phyloP scores from a whole-genome alignment of 305 asterid species.

The Fraxinus albicans region DNA sequence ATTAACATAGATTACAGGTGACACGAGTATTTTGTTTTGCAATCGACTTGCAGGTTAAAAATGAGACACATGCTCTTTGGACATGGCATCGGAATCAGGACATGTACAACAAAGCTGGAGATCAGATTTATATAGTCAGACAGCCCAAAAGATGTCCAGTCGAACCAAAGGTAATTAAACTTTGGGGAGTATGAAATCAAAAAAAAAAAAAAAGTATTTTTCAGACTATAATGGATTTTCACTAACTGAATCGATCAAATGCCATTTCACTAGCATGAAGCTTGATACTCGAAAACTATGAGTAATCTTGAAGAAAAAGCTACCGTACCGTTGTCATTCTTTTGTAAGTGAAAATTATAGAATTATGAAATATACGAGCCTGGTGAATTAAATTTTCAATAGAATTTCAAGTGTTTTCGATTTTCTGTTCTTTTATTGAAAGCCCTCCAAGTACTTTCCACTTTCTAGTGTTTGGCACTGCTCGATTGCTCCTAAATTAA shows the following conservation, averaged over 20 bases:
- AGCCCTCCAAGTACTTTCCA: not conserved
- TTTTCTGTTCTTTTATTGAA: not conserved
- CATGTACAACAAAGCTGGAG: constrained; percentile 68
- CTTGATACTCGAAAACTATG: not conserved
- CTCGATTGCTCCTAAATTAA: not conserved
- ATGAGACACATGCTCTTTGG: constrained; percentile 87
- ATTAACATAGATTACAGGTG: not conserved
- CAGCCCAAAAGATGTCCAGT: constrained; percentile 67
- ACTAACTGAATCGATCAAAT: not conserved
- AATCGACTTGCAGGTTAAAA: constrained; percentile 59
- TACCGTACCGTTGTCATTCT: not conserved
- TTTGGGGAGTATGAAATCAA: constrained; percentile 11
- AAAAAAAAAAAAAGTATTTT: not conserved
- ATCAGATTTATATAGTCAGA: constrained; percentile 79
- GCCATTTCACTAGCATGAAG: not conserved
- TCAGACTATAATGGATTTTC: not conserved
- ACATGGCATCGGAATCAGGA: constrained; percentile 95
- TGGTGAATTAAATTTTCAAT: not conserved
- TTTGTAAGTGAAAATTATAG: not conserved
- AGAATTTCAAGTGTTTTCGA: not conserved
- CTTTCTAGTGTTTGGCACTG: not conserved
- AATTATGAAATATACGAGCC: not conserved
- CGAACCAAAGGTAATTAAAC: constrained; percentile 47
- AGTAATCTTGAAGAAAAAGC: not conserved
- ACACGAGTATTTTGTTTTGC: not conserved